Base-by-base conservation (phyloP, 2,329 filamentous ascomycete species). In the Pestalotiopsis sp. region DNA sequence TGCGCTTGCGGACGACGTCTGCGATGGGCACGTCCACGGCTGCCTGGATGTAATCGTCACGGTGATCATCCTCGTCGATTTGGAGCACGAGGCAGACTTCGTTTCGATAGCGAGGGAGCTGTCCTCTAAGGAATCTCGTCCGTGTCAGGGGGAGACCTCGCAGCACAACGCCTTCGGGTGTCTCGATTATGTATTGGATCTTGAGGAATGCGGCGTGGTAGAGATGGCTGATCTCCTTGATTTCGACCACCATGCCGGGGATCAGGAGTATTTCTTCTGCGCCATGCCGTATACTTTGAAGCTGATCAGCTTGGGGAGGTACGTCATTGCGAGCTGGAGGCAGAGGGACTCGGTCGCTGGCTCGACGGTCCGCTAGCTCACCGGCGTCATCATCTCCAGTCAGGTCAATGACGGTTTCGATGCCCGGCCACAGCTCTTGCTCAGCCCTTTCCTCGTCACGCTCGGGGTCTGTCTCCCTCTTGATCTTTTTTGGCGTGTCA, bases 91-190 rank as follows among this genome's bases (percentile, higher is more conserved):
- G 68, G 23, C 71, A 74, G 4, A 79, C 61, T 66, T 79, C 77
- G 49, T 79, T 79, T 17, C 75, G 74, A 7, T 73, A 67, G 27
- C 76, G 70, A 4, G 72, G 75, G 12, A 78, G 66, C 39, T 71
- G 72, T 2, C 76, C 76, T 23, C 75, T 72, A 11, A 78, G 68
- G 20, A 77, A 70, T 56, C 72, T 74, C 20, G 72, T 70, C 1
- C 77, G 75, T 1, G 77, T 77, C 2, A 77, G 66, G 13, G 76
- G 74, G 4, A 78, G 70, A 0, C 77, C 77, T n/a, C 74, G 75
- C n/a, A 79, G 68, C 7, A 70, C 52, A 3, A 75, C 60, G 11
- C 69, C 73, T 9, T 60, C 20, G 9, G 67, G 38, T 1, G 71
- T 71, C 7, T 61, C 39, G 2, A 76, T 70, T 27, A 78, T 74